These are phyloP conservation scores for Vaccinium myrtillus DNA, from an alignment of 148 eudicot genomes.

Conservation along the genomic window DNA sequence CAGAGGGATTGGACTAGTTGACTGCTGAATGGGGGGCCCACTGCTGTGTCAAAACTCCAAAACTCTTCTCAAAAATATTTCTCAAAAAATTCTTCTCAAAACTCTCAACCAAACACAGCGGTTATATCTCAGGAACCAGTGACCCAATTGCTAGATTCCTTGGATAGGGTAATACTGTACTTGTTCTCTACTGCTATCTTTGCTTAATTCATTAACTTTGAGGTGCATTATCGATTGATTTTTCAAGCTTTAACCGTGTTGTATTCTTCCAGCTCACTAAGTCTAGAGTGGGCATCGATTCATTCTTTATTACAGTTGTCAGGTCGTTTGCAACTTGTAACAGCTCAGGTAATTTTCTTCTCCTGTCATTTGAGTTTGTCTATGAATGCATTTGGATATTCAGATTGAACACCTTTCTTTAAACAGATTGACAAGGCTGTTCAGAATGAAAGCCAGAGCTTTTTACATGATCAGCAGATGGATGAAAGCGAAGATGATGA, in stretches of 20 bases:
- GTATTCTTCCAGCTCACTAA: too few species aligned
- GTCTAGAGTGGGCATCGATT: too few species aligned
- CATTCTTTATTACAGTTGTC: slow-evolving; percentile 65
- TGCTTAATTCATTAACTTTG: too few species aligned
- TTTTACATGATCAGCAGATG: slow-evolving; percentile 29
- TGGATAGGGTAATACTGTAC: slow-evolving; percentile 55
- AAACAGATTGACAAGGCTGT: slow-evolving; percentile 72
- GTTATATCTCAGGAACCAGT: slow-evolving; percentile 57
- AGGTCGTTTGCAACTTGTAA: slow-evolving; percentile 87
- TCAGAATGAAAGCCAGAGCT: slow-evolving; percentile 36
- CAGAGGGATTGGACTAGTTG: too few species aligned
- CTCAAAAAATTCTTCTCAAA: too few species aligned
- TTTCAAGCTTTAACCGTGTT: too few species aligned
- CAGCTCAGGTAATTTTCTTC: slow-evolving; percentile 64
- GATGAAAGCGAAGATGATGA: slow-evolving; percentile 72
- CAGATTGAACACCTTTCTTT: neutral
- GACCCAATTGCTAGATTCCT: slow-evolving; percentile 39
- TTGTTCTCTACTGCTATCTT: too few species aligned
- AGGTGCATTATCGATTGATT: too few species aligned
- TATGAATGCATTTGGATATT: neutral
- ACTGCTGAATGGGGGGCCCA: too few species aligned
- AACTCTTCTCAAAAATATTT: too few species aligned
- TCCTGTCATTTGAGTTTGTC: neutral
- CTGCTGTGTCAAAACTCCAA: too few species aligned
- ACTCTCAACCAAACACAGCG: too few species aligned